Evolutionary conservation across 2,329 filamentous ascomycete species (phyloP), one percentile per base, ranked within the genome.

Genomic region (Pestalotiopsis sp.): DNA sequence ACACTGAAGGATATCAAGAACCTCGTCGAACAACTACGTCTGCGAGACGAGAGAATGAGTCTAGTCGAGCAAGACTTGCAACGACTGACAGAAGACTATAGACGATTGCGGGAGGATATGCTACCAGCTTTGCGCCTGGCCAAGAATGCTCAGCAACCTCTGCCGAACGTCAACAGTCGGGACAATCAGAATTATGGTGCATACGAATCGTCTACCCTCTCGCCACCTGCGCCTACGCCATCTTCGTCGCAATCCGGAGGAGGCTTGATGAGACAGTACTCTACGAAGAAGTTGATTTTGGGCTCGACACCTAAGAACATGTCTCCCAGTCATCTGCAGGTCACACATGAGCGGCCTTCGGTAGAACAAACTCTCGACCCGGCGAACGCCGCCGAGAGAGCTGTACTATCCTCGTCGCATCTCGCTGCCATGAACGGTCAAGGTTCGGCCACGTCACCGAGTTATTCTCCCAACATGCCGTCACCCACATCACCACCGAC

Each of bases 1-100:
- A 97, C 95, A 0, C 90, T 97, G 73, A 95, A 97, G 76, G 96
- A 99, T 77, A 94, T 99, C 76, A 92, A 93, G 72, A 91, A 95
- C 66, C 88, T 99, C 23, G 95, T 97, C 70, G 93, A 95, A 76
- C 94, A 97, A 71, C 90, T 99, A 60, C 91, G 93, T 72, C 85
- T 97, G 71, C 92, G 96, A 73, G 96, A 99, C 79, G 94, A 98
- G 81, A 91, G 94, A 69, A 95, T 98, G 82, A 90, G 89, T 72
- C 85, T 93, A 58, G 88, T 95, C 31, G 95, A 98, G 80, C 88
- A 91, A 69, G 94, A 98, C 77, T 82, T 98, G 77, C 90, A 92
- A 71, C 90, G 92, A 70, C 87, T 98, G 75, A 91, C 92, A 13
- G 94, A 98, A 56, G 95, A 98, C 78, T 97, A 97, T 78, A 88